Evolutionary conservation across 192 early-diverging fungal species (phyloP), one percentile per base, ranked within the genome.

Genomic region (Podila epigama): DNA sequence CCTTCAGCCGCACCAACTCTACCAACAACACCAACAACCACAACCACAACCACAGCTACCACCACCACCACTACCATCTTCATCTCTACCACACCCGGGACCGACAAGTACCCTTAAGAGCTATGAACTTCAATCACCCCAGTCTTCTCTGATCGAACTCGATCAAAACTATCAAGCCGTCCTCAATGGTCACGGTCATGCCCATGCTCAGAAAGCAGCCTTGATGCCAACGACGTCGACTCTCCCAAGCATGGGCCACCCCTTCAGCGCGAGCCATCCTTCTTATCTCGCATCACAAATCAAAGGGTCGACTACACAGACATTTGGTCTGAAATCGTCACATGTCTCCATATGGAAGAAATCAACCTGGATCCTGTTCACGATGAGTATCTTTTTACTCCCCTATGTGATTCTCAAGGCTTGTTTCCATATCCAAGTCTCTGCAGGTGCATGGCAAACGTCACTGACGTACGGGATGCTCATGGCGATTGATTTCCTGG

Each of bases 381-480:
- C 52, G 20, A 27, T 54, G 52, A 54, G 52, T 13, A 54, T 54
- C 25, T 54, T 54, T 25, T 25, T 54, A 9, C 5, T 54, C 5
- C 52, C 52, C 4, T 54, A 54, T 25, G 22, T 27, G 22, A 54
- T 54, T 25, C 52, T 54, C 4, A 54, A 54, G 25, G 52, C 52
- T 10, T 54, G 52, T 54, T 54, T 54, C 52, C 52, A 54, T 8
- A 15, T 54, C 10, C 52, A 54, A 15, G 52, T 54, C 52, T 54
- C 52, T 27, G 29, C 52, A 0, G 52, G 52, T 5, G 52, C 52
- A 9, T 54, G 52, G 52, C 52, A 54, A 16, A 54, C 52, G 9
- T 54, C 52, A 15, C 15, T 54, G 4, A 54, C 52, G 8, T 54
- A 54, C 28, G 52, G 52, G 11, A 54, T 54, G 52, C 52, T 54